These are phyloP conservation scores for Selaginella moellendorffii DNA, from an alignment of 75 land plant species.

Conservation along the genomic window DNA sequence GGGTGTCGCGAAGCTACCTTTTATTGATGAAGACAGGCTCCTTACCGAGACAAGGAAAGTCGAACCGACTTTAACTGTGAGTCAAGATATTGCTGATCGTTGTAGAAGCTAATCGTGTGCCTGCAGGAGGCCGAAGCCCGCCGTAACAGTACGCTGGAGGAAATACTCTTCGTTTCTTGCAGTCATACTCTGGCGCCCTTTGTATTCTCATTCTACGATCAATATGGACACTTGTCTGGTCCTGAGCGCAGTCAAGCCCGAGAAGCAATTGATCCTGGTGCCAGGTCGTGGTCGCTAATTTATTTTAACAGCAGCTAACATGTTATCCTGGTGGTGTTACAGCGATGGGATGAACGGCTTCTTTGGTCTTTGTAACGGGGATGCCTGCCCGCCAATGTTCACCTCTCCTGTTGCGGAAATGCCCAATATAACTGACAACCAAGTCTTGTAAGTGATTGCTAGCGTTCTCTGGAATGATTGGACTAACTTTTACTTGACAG, in stretches of 20 bases:
- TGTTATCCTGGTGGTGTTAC: slow-evolving; percentile 14
- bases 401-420: slow-evolving; percentile 59
- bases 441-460: slow-evolving; percentile 67
- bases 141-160: slow-evolving; percentile 51
- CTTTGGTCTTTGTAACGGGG: slow-evolving; percentile 51
- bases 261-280: slow-evolving; percentile 53
- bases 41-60: slow-evolving; percentile 57
- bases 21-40: slow-evolving; percentile 77
- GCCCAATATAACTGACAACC: slow-evolving; percentile 74
- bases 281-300: slow-evolving; percentile 32
- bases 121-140: slow-evolving; percentile 54
- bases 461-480: background rate
- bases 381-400: slow-evolving; percentile 68
- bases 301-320: background rate
- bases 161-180: slow-evolving; percentile 47
- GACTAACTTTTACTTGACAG: slow-evolving; percentile 24
- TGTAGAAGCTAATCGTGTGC: background rate
- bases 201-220: slow-evolving; percentile 49
- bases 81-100: background rate
- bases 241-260: slow-evolving; percentile 33
- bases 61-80: slow-evolving; percentile 73
- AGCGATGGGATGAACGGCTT: slow-evolving; percentile 93
- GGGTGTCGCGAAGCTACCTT: slow-evolving; percentile 92
- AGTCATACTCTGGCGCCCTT: slow-evolving; percentile 51
- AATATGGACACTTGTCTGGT: slow-evolving; percentile 30